Conservation (phyloP, 495 filamentous ascomycete species). For the Penicillium egyptiacum region DNA sequence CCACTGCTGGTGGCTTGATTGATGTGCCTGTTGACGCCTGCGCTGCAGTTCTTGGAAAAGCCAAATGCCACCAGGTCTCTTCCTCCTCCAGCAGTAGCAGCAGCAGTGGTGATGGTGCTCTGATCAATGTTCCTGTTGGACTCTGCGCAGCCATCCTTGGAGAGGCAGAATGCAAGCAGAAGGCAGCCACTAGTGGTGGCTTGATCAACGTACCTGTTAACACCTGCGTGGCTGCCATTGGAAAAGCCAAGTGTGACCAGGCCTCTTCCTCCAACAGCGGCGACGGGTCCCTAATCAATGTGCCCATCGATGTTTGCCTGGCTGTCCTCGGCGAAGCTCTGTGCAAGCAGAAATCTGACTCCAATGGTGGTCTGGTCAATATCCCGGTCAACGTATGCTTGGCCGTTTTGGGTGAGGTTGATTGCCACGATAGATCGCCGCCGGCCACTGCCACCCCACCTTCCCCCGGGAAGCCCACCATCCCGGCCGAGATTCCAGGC, state of each 20-base stretch:
- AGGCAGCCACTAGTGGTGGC: constrained; percentile 13
- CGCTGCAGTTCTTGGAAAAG: constrained; percentile 28
- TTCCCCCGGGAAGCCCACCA: neutral
- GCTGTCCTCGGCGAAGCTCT: constrained; percentile 18
- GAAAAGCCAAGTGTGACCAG: constrained; percentile 35
- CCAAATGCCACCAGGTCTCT: constrained; percentile 32
- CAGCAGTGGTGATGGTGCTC: neutral
- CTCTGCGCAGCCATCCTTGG: constrained; percentile 8
- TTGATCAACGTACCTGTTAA: constrained; percentile 34
- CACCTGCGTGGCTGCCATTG: constrained; percentile 29
- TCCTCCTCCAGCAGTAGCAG: neutral
- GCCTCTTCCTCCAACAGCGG: constrained; percentile 13
- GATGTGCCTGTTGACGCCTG: constrained; percentile 31
- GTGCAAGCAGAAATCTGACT: constrained; percentile 9
- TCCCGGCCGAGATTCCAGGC: constrained; percentile 12
- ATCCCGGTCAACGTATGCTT: constrained; percentile 20
- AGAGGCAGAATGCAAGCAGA: constrained; percentile 14
- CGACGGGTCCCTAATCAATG: constrained; percentile 30
- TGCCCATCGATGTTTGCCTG: constrained; percentile 32
- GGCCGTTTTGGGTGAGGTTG: constrained; percentile 28
- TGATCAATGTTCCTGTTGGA: neutral
- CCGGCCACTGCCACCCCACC: neutral
- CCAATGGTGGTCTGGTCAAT: constrained; percentile 12
- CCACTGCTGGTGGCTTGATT: constrained; percentile 24
- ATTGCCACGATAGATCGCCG: constrained; percentile 19